Conservation (phyloP, 176 grass and related monocot species). For the Oryza nivara region DNA sequence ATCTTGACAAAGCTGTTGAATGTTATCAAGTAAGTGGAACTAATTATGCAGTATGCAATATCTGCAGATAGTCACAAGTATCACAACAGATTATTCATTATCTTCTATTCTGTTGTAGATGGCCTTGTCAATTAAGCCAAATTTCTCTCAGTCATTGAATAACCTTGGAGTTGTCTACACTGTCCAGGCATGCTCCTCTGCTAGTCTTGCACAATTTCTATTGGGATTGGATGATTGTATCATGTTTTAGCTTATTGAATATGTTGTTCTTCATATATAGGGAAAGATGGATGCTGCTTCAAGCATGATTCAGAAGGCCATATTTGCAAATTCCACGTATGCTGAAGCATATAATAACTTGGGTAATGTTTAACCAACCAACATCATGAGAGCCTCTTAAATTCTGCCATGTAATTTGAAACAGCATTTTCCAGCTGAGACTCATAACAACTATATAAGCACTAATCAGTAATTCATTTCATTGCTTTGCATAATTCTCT, state of each 20-base stretch:
- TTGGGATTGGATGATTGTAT: not conserved
- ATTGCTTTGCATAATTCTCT: not conserved
- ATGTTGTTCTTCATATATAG: conserved; percentile 51
- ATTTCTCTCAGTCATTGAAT: conserved; percentile 96
- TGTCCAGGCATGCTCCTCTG: conserved; percentile 72
- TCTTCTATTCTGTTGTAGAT: conserved; percentile 53
- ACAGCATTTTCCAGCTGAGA: conserved; percentile 8
- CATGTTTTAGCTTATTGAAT: conserved; percentile 28
- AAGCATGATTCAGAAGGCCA: conserved; percentile 96
- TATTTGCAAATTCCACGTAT: conserved; percentile 82
- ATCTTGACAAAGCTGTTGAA: conserved; percentile 99
- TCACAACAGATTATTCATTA: not conserved
- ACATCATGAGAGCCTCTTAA: not conserved
- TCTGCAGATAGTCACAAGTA: not conserved
- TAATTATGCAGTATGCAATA: conserved; percentile 26
- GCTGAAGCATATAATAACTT: conserved; percentile 99
- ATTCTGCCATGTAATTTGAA: conserved; percentile 9
- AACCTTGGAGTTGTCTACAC: conserved; percentile 99
- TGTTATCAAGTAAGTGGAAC: conserved; percentile 79
- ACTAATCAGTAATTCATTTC: not conserved
- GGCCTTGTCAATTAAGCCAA: conserved; percentile 96
- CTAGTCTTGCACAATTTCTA: conserved; percentile 24
- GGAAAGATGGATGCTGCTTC: conserved; percentile 98
- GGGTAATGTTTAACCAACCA: conserved; percentile 54
- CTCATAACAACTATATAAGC: not conserved